A percentile compares a stretch with the other conserved stretches of the same genome.
phyloP scores from a whole-genome alignment of 805 yeast species.

The Ogataea allantospora region DNA sequence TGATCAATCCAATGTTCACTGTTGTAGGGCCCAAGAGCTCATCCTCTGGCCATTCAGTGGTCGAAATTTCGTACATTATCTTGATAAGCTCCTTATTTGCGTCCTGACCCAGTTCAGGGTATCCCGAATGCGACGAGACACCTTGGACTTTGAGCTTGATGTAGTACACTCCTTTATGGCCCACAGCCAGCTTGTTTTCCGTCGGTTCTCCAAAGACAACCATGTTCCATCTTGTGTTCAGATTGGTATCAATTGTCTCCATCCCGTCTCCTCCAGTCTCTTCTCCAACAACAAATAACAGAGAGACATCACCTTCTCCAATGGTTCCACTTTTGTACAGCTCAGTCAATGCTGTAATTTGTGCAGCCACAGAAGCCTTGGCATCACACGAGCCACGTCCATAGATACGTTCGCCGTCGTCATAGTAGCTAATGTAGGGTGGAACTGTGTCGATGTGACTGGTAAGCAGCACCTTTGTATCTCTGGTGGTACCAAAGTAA shows the following conservation, averaged over 20 bases:
- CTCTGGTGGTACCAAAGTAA: conserved; percentile 43
- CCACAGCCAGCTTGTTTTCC: conserved; percentile 62
- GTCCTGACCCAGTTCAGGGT: conserved; percentile 65
- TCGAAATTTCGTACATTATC: conserved; percentile 44
- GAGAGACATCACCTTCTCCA: conserved; percentile 53
- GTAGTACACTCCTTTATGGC: conserved; percentile 61
- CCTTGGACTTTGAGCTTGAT: conserved; percentile 49
- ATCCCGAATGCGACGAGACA: conserved; percentile 63
- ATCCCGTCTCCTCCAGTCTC: conserved; percentile 68
- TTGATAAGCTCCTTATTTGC: conserved; percentile 58
- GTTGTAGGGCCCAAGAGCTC: conserved; percentile 60
- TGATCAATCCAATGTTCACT: conserved; percentile 54
- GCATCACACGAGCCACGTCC: conserved; percentile 75
- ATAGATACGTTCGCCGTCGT: conserved; percentile 48
- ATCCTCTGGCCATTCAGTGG: conserved; percentile 46
- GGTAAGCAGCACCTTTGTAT: conserved; percentile 51
- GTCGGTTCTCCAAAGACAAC: conserved; percentile 79
- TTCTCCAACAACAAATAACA: conserved; percentile 69
- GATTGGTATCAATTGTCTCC: conserved; percentile 40
- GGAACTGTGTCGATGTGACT: conserved; percentile 76
- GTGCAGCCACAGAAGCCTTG: conserved; percentile 68
- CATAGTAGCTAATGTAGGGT: conserved; percentile 53
- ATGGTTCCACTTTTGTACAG: conserved; percentile 39
- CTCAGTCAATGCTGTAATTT: conserved; percentile 52
- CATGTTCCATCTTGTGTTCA: conserved; percentile 51